Evolutionary conservation across 768 basidiomycete genomes (phyloP).

Genomic region (Suillus clintonianus): DNA sequence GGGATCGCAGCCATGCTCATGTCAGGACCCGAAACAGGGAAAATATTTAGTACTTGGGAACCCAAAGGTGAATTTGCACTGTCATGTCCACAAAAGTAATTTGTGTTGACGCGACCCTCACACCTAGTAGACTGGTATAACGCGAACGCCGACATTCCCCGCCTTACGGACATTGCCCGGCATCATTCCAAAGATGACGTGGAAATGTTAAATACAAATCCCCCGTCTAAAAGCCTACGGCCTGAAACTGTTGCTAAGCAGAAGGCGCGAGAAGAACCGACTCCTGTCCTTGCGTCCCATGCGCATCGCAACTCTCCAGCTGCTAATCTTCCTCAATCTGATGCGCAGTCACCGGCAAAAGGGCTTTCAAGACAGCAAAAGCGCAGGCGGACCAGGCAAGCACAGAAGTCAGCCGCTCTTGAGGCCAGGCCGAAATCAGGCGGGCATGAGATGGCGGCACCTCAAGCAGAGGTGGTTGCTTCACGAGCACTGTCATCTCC

Average conservation of each 20-base stretch:
- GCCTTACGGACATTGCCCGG: constrained; percentile 14
- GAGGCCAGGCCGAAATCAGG: neutral
- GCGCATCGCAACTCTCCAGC: no score
- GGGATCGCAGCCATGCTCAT: constrained; percentile 46
- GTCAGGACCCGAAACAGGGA: constrained; percentile 27
- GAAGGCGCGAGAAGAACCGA: neutral
- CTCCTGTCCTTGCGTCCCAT: neutral
- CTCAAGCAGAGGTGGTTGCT: neutral
- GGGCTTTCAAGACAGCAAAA: neutral
- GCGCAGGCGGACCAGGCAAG: neutral
- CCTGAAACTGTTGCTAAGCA: neutral
- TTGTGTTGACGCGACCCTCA: neutral
- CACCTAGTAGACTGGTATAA: constrained; percentile 29
- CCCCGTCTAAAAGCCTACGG: neutral
- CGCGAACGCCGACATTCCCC: constrained; percentile 7
- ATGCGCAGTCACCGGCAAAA: no score
- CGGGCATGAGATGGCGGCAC: neutral
- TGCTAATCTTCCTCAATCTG: neutral
- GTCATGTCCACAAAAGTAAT: neutral
- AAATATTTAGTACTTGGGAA: constrained; percentile 43
- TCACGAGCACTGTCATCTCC: neutral
- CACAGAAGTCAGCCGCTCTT: neutral
- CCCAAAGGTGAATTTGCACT: constrained; percentile 26
- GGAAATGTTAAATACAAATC: neutral
- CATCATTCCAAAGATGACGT: constrained; percentile 3